Conservation (phyloP, 202 grass and related monocot genomes). For the Carex sylvatica region DNA sequence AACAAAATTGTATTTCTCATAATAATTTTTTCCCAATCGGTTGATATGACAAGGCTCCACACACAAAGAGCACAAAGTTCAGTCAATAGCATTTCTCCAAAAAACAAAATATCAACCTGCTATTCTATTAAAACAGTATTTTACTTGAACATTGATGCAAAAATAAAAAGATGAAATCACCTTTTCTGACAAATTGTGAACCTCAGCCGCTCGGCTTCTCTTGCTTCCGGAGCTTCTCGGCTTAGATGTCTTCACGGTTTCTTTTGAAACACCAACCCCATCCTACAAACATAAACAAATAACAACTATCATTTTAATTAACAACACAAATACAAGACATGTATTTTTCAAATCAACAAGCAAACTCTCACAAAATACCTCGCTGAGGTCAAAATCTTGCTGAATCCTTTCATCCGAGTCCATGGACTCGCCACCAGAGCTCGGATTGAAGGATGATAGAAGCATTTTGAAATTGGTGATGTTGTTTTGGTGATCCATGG, state of each 20-base stretch:
- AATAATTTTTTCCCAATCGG: not conserved
- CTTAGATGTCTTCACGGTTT: conserved; percentile 26
- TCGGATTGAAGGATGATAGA: conserved; percentile 29
- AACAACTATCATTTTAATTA: conserved; percentile 12
- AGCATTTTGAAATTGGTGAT: conserved; percentile 29
- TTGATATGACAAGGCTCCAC: not conserved
- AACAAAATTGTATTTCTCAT: not conserved
- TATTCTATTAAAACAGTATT: conserved; percentile 4
- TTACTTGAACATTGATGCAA: not conserved
- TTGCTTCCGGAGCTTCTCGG: conserved; percentile 64
- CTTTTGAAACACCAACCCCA: conserved; percentile 51
- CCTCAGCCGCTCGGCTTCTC: conserved; percentile 75
- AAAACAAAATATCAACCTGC: not conserved
- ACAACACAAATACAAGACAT: not conserved
- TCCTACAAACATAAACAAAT: conserved; percentile 37
- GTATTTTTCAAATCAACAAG: not conserved
- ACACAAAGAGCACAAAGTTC: not conserved
- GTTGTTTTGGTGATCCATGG: conserved; percentile 28
- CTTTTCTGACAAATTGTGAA: conserved; percentile 94
- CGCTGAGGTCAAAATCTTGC: conserved; percentile 31
- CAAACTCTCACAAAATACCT: conserved; percentile 29
- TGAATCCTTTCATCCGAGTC: conserved; percentile 18
- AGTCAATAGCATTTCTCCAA: not conserved
- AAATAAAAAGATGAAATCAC: conserved; percentile 23
- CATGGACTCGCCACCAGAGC: conserved; percentile 25